Evolutionary conservation across 1,139 yeast species (phyloP).

Genomic region (Blastobotrys apis): DNA sequence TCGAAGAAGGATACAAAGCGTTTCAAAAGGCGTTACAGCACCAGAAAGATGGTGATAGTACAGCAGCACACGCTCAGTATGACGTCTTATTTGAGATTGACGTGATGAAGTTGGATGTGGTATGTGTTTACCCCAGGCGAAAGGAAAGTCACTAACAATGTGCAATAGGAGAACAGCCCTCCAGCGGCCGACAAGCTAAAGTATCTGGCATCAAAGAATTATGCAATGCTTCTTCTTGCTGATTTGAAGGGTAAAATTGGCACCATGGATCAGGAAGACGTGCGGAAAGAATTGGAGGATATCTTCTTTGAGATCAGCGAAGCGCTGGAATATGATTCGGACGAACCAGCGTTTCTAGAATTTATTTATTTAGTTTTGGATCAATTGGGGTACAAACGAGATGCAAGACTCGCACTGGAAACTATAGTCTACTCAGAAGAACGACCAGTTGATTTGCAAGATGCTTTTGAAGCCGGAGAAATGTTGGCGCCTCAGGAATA

Average conservation of each 20-base stretch:
- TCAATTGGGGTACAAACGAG: slow-evolving; percentile 37
- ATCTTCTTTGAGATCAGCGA: slow-evolving; percentile 32
- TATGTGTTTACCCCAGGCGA: background rate
- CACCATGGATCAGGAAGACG: slow-evolving; percentile 24
- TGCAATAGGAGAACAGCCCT: slow-evolving; percentile 38
- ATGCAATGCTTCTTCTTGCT: slow-evolving; percentile 67
- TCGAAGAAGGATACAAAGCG: slow-evolving; percentile 78
- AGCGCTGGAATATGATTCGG: slow-evolving; percentile 34
- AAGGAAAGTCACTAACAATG: background rate
- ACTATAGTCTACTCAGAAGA: slow-evolving; percentile 41
- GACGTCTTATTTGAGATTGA: slow-evolving; percentile 63
- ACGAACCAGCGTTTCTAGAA: slow-evolving; percentile 33
- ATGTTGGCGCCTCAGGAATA: slow-evolving; percentile 26
- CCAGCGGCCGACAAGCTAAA: slow-evolving; percentile 71
- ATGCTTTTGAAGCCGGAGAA: slow-evolving; percentile 21
- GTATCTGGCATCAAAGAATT: slow-evolving; percentile 72
- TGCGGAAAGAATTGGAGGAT: slow-evolving; percentile 29
- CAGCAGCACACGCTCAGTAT: slow-evolving; percentile 53
- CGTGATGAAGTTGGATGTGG: slow-evolving; percentile 43
- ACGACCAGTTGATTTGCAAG: slow-evolving; percentile 26
- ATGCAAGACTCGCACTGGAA: slow-evolving; percentile 64
- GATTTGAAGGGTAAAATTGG: slow-evolving; percentile 38
- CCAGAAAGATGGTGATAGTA: slow-evolving; percentile 50
- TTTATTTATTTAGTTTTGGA: slow-evolving; percentile 26
- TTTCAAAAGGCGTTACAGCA: slow-evolving; percentile 65